Percentiles rank a stretch among this genome's conserved stretches.
phyloP scores from a whole-genome alignment of 1,284 basidiomycete genomes.

The Moesziomyces sp. region DNA sequence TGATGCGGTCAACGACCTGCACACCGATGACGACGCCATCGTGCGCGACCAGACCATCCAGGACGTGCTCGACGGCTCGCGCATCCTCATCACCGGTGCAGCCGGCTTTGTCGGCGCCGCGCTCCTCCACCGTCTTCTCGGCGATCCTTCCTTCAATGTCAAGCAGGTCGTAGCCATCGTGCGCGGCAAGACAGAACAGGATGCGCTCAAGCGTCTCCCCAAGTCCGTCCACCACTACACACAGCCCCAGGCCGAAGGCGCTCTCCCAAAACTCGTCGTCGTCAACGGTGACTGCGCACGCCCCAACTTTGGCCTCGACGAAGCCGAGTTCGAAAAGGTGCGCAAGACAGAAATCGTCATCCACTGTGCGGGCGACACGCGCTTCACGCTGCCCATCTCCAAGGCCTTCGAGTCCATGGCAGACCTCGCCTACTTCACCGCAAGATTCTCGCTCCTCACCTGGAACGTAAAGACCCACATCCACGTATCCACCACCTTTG shows the following conservation, averaged over 20 bases:
- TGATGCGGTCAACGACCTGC: constrained; percentile 21
- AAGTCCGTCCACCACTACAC: constrained; percentile 37
- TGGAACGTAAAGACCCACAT: constrained; percentile 53
- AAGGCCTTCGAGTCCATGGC: constrained; percentile 44
- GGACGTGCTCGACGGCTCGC: constrained; percentile 30
- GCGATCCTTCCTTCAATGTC: constrained; percentile 29
- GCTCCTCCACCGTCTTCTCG: constrained; percentile 36
- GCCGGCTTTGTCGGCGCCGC: constrained; percentile 51
- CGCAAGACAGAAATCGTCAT: constrained; percentile 51
- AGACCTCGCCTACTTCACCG: constrained; percentile 45
- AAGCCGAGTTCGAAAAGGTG: constrained; percentile 33
- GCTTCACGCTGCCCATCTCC: constrained; percentile 41
- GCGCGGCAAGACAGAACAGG: constrained; percentile 38
- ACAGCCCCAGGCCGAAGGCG: constrained; percentile 19
- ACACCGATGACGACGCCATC: constrained; percentile 19
- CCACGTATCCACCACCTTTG: constrained; percentile 50
- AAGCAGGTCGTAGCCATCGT: constrained; percentile 48
- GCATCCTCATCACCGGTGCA: constrained; percentile 45
- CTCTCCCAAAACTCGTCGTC: constrained; percentile 34
- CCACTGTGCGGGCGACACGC: constrained; percentile 47
- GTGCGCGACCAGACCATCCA: constrained; percentile 28
- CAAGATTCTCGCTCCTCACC: constrained; percentile 45
- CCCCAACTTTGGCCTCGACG: constrained; percentile 43
- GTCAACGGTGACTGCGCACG: constrained; percentile 46
- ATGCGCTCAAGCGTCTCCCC: constrained; percentile 41